Evolutionary conservation across 1,139 yeast species (phyloP).

Genomic region (Suhomyces anneliseae): DNA sequence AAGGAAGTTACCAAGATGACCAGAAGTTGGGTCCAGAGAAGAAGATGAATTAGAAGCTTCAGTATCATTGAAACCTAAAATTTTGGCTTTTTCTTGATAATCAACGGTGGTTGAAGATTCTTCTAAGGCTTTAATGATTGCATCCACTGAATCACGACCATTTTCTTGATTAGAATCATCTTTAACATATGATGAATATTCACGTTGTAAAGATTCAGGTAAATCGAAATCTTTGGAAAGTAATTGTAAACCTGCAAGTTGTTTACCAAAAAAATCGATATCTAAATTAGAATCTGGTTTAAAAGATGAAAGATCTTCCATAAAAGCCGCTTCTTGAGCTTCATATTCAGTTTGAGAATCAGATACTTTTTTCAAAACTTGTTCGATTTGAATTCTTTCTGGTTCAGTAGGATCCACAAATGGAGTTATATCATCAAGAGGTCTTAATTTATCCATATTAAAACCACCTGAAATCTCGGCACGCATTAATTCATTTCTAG

Average conservation of each 20-base stretch:
- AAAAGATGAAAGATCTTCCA: conserved; percentile 13
- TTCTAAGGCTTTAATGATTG: conserved; percentile 5
- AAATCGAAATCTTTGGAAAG: conserved; percentile 76
- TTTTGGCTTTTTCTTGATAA: conserved; percentile 31
- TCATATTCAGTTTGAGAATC: conserved; percentile 28
- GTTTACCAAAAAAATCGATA: conserved; percentile 56
- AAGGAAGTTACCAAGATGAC: conserved; percentile 38
- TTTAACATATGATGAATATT: conserved; percentile 12
- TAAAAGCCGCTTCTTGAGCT: conserved; percentile 27
- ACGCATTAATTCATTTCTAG: conserved; percentile 6
- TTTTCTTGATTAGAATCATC: conserved; percentile 3
- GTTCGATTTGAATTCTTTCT: conserved; percentile 32
- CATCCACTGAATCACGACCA: conserved; percentile 3
- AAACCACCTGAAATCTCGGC: conserved; percentile 4
- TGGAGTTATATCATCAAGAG: conserved; percentile 2
- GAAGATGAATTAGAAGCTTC: conserved; percentile 18
- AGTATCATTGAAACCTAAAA: conserved; percentile 34
- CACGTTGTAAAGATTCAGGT: conserved; percentile 49
- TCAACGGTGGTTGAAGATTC: conserved; percentile 2
- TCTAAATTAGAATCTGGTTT: conserved; percentile 33
- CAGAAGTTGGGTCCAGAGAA: conserved; percentile 22
- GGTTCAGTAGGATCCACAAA: conserved; percentile 9
- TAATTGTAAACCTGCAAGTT: conserved; percentile 72
- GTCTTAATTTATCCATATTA: conserved; percentile 2
- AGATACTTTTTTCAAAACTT: conserved; percentile 31